phyloP scores from a whole-genome alignment of 2,329 filamentous ascomycete genomes.

The Ceratocystis smalleyi region DNA sequence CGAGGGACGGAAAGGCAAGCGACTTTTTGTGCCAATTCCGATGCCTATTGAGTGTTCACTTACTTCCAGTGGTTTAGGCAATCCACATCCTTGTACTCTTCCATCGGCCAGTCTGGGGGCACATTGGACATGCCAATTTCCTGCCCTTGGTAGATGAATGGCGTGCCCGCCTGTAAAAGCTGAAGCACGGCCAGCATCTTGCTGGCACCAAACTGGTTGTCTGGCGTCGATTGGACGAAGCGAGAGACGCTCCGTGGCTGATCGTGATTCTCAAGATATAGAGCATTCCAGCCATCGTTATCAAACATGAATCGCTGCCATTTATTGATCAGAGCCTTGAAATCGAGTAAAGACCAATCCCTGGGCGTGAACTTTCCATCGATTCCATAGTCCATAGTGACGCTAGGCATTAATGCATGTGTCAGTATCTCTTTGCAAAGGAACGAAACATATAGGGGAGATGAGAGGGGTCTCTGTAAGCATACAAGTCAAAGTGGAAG shows the following conservation, averaged over 20 bases:
- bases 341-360: conserved; percentile 33
- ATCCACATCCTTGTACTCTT: conserved; percentile 55
- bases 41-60: conserved; percentile 15
- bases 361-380: conserved; percentile 30
- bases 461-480: conserved; percentile 23
- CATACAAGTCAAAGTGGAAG: conserved; percentile 49
- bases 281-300: conserved; percentile 47
- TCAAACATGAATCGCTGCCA: conserved; percentile 46
- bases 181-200: conserved; percentile 47
- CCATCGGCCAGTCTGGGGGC: conserved; percentile 42
- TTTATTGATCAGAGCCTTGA: conserved; percentile 38
- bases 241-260: conserved; percentile 45
- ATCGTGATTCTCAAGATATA: conserved; percentile 53
- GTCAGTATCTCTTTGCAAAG: conserved; percentile 18
- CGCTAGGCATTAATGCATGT: conserved; percentile 19
- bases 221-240: conserved; percentile 35
- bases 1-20: not conserved
- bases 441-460: not conserved
- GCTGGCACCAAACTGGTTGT: conserved; percentile 34
- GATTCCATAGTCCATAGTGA: conserved; percentile 34
- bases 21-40: too few species aligned
- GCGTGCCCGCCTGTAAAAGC: conserved; percentile 43
- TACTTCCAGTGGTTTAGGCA: conserved; percentile 37
- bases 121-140: conserved; percentile 53
- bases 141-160: conserved; percentile 56